Evolutionary conservation across 1,284 basidiomycete genomes (phyloP), one percentile per base, ranked within the genome.

Genomic region (Puccinia coronata): DNA sequence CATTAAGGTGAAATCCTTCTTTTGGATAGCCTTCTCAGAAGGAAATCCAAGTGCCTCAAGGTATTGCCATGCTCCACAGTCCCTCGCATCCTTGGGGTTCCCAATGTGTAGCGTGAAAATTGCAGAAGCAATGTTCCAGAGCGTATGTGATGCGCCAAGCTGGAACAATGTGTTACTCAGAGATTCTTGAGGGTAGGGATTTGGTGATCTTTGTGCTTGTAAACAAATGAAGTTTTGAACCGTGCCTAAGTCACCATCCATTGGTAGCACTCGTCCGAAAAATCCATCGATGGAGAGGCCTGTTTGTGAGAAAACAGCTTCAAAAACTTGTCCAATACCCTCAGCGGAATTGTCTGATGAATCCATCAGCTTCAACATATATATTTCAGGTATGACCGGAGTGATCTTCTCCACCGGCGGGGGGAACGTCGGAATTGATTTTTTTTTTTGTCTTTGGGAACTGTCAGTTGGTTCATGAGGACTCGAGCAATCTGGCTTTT

Each of bases 301-400:
- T 3, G 57, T 11, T 20, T 61, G 57, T 28, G 3, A 25, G 11
- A 61, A 2, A 36, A 61, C 31, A 12, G 57, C 4, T 5, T 20
- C 12, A 25, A 61, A 61, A 5, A 61, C 57, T 28, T 61, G n/a
- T 28, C 57, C 57, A 12, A 61, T 61, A 28, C 57, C 57, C 23
- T 61, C 34, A 4, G 57, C 57, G 5, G 34, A 36, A 20, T 65
- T 65, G 6, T 41, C 61, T 1, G 61, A 65, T 2, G 61, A 31
- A n/a, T 65, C 61, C 28, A 65, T 65, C 39, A 65, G 18, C 34
- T 65, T 65, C 34, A 65, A 20, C 31, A 65, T 65, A 6, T 39
- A n/a, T 6, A 65, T 23, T 5, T 18, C 61, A 2, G 39, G 61
- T 34, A 4, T 39, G 8, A 4, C 11, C 11, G 4, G 31, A 18